Percentiles rank a stretch among this genome's conserved stretches.
phyloP scores from a whole-genome alignment of 148 eudicot genomes.

The Cornus controversa region DNA sequence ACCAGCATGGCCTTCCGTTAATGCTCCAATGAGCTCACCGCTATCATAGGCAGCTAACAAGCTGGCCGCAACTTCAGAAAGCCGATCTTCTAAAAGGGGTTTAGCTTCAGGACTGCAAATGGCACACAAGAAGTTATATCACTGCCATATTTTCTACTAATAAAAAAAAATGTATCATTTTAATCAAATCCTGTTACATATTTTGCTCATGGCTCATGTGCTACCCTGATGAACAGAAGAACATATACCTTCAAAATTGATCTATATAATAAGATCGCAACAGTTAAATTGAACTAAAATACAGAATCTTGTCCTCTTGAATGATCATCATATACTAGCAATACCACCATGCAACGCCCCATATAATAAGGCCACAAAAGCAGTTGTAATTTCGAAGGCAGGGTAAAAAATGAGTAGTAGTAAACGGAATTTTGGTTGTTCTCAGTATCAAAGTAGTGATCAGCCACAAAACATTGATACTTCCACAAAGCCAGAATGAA shows the following conservation, averaged over 20 bases:
- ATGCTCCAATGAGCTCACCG: constrained; percentile 67
- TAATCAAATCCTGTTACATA: not conserved
- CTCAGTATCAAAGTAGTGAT: too few species aligned
- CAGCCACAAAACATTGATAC: too few species aligned
- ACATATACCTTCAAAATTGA: not conserved
- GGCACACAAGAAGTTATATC: not conserved
- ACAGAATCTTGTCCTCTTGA: not conserved
- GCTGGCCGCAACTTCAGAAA: constrained; percentile 65
- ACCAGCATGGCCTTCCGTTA: constrained; percentile 75
- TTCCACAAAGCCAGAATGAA: too few species aligned
- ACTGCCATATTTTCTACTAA: not conserved
- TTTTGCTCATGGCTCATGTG: not conserved
- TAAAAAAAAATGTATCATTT: not conserved
- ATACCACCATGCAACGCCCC: too few species aligned
- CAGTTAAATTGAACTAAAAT: not conserved
- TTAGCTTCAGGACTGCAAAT: constrained; percentile 71
- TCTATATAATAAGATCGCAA: not conserved
- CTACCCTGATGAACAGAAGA: not conserved
- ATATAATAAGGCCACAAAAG: too few species aligned
- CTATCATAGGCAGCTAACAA: constrained; percentile 74
- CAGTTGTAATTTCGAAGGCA: too few species aligned
- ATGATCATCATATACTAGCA: not conserved
- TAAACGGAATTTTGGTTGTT: too few species aligned
- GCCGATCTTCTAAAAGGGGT: constrained; percentile 70
- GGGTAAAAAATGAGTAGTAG: too few species aligned